Evolutionary conservation across 495 filamentous ascomycete genomes (phyloP).

Genomic region (Chaetomidium leptoderma): DNA sequence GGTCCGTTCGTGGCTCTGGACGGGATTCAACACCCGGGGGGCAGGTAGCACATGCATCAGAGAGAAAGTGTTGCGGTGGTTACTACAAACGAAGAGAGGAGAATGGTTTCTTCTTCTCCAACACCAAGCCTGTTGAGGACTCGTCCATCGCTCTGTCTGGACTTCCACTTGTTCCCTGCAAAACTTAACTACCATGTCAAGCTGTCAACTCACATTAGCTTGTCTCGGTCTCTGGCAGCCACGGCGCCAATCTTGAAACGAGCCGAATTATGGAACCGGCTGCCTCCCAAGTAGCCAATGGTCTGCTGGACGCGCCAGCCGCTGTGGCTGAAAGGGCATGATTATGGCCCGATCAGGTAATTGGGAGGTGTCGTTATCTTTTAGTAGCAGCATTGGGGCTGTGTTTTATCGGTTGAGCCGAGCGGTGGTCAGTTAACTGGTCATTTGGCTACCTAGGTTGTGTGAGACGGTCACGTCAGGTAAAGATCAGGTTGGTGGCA

Average conservation of each 20-base stretch:
- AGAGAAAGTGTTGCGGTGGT: no score
- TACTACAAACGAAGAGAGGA: no score
- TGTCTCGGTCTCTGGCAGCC: no score
- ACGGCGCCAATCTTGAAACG: no score
- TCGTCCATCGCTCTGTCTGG: no score
- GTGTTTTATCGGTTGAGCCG: background rate
- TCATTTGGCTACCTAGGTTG: background rate
- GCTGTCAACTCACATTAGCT: no score
- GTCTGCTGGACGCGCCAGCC: constrained; percentile 17
- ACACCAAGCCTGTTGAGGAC: no score
- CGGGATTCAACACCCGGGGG: constrained; percentile 12
- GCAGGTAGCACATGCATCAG: background rate
- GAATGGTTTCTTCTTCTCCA: no score
- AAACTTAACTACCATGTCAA: no score
- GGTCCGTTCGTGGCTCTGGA: background rate
- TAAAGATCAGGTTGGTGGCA: background rate
- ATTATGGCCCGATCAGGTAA: background rate
- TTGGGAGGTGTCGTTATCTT: background rate
- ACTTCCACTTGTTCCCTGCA: no score
- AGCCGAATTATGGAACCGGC: background rate
- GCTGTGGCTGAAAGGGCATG: constrained; percentile 20
- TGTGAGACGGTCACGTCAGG: background rate
- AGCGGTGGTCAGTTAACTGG: no score
- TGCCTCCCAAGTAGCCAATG: constrained; percentile 13
- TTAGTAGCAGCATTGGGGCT: background rate